Percentiles rank a stretch among this genome's conserved stretches.
Evolutionary conservation across 805 yeast genomes (phyloP).

Genomic region (Candida incommunis): DNA sequence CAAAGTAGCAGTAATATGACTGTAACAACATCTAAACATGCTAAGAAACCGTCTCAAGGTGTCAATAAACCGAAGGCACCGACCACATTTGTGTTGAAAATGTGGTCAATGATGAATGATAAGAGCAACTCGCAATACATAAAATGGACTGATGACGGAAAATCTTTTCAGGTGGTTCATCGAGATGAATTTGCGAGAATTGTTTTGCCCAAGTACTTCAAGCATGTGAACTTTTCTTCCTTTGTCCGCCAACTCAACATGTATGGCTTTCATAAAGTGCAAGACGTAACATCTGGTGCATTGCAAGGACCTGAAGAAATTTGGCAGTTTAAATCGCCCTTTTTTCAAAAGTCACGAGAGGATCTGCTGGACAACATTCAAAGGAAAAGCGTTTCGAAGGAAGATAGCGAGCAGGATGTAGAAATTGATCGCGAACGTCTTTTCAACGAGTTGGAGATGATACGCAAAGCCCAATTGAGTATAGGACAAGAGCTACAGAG

Average conservation of each 20-base stretch:
- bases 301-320: slow-evolving; percentile 51
- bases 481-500: slow-evolving; percentile 77
- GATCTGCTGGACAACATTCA: slow-evolving; percentile 76
- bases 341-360: slow-evolving; percentile 63
- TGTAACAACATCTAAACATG: not conserved
- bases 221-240: slow-evolving; percentile 88
- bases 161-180: slow-evolving; percentile 69
- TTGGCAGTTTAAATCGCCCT: slow-evolving; percentile 79
- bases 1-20: no score
- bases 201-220: slow-evolving; percentile 82
- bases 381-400: slow-evolving; percentile 44
- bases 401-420: slow-evolving; percentile 26
- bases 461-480: slow-evolving; percentile 64
- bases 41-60: not conserved
- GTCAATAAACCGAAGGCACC: not conserved
- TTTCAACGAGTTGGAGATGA: slow-evolving; percentile 55
- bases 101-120: slow-evolving; percentile 95
- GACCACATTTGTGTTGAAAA: slow-evolving; percentile 84
- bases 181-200: slow-evolving; percentile 72
- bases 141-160: slow-evolving; percentile 76
- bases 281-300: slow-evolving; percentile 64
- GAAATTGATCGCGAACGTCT: slow-evolving; percentile 38
- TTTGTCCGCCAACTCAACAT: slow-evolving; percentile 93
- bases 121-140: slow-evolving; percentile 53
- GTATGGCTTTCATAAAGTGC: slow-evolving; percentile 99